phyloP scores from a whole-genome alignment of 164 flowering plant species.

The Amborella trichopoda region DNA sequence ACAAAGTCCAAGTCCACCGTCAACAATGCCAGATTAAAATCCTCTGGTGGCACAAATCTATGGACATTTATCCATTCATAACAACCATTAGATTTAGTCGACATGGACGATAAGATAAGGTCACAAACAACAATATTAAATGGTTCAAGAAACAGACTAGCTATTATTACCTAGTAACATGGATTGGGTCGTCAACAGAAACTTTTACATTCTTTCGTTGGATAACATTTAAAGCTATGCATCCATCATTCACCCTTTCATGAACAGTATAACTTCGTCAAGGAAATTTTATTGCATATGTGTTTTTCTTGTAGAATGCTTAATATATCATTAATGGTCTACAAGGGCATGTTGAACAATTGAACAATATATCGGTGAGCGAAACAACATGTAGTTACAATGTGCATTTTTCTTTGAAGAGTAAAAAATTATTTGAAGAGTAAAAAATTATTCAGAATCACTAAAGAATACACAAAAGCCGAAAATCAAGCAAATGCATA shows the following conservation, averaged over 20 bases:
- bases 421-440: neutral
- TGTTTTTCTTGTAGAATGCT: neutral
- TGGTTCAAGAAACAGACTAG: neutral
- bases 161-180: conserved; percentile 43
- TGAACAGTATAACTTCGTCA: conserved; percentile 47
- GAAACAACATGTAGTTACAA: neutral
- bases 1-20: conserved; percentile 65
- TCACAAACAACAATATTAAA: neutral
- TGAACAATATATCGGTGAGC: neutral
- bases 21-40: conserved; percentile 49
- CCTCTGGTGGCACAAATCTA: conserved; percentile 50
- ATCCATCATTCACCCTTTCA: conserved; percentile 40
- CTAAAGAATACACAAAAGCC: too few species aligned
- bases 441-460: neutral
- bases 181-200: conserved; percentile 57
- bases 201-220: conserved; percentile 75
- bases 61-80: neutral
- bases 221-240: conserved; percentile 61
- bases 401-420: neutral
- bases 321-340: neutral
- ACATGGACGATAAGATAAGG: neutral
- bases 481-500: too few species aligned
- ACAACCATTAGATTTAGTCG: neutral
- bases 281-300: conserved; percentile 13
- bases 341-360: neutral